phyloP scores from a whole-genome alignment of 2,329 filamentous ascomycete species.

The Cordyceps sp. region DNA sequence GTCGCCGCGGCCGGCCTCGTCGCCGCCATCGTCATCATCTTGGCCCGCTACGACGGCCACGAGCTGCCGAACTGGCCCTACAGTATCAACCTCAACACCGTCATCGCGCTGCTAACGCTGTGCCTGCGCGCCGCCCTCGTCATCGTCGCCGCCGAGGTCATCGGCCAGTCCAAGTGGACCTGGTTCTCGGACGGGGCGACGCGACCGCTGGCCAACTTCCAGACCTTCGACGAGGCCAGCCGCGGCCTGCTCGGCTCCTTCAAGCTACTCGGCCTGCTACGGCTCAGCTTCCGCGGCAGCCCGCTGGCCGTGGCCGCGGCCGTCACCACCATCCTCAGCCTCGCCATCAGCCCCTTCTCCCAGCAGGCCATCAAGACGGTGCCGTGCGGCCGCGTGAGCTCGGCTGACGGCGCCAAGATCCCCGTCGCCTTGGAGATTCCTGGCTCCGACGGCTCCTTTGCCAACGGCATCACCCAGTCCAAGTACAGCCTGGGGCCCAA shows the following conservation, averaged over 20 bases:
- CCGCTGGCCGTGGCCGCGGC: neutral
- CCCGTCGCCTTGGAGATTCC: neutral
- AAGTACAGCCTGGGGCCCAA: neutral
- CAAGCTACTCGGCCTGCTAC: conserved; percentile 6
- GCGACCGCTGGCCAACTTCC: conserved; percentile 11
- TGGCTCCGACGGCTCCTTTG: neutral
- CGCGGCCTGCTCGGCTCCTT: conserved; percentile 11
- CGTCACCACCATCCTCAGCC: neutral
- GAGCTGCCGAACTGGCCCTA: neutral
- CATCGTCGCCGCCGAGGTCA: conserved; percentile 11
- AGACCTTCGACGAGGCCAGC: conserved; percentile 15
- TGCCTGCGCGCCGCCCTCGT: conserved; percentile 9
- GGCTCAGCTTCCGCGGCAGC: neutral
- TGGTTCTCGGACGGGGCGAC: conserved; percentile 13
- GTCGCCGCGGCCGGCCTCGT: neutral
- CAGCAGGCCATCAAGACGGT: conserved; percentile 1
- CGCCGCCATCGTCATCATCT: neutral
- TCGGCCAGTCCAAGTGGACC: conserved; percentile 15
- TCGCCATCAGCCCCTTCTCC: conserved; percentile 1
- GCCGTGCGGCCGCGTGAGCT: neutral
- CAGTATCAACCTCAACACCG: neutral
- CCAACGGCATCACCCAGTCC: too few species aligned
- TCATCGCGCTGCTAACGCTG: neutral
- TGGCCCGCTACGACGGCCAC: neutral
- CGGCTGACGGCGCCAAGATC: neutral